These are phyloP conservation scores for Clarireedia sp. DNA, from an alignment of 2,329 filamentous ascomycete genomes.

Conservation along the genomic window DNA sequence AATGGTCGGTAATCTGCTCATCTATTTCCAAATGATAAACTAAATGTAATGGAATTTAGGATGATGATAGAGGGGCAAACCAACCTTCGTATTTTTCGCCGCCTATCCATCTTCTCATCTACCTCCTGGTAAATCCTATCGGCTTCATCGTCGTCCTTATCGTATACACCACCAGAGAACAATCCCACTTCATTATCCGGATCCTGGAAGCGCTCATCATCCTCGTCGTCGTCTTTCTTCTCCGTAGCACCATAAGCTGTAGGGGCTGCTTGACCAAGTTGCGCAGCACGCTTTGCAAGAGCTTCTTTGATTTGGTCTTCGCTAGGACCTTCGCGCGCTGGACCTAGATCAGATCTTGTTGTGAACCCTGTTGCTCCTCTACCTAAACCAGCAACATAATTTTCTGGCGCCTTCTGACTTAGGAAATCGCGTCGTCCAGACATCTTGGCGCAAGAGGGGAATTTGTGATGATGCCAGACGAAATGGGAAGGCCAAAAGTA, in stretches of 20 bases:
- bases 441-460: slow-evolving; percentile 16
- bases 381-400: slow-evolving; percentile 92
- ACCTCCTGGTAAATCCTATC: slow-evolving; percentile 93
- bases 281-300: slow-evolving; percentile 84
- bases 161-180: slow-evolving; percentile 92
- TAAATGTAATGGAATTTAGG: slow-evolving; percentile 37
- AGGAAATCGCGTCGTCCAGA: slow-evolving; percentile 70
- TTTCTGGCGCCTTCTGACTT: slow-evolving; percentile 75
- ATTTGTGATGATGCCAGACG: neutral
- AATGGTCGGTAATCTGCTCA: slow-evolving; percentile 73
- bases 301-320: slow-evolving; percentile 98
- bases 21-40: slow-evolving; percentile 61
- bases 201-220: slow-evolving; percentile 81
- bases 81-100: slow-evolving; percentile 80
- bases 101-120: slow-evolving; percentile 92
- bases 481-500: neutral
- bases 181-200: slow-evolving; percentile 95
- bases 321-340: slow-evolving; percentile 87
- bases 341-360: slow-evolving; percentile 90
- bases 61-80: slow-evolving; percentile 35
- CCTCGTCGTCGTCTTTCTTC: slow-evolving; percentile 55
- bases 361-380: slow-evolving; percentile 98
- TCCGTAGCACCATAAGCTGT: slow-evolving; percentile 59
- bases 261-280: slow-evolving; percentile 64
- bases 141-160: slow-evolving; percentile 95